A percentile compares a stretch with the other conserved stretches of the same genome.
phyloP scores from a whole-genome alignment of 2,329 filamentous ascomycete genomes.

The Fusarium circinatum region DNA sequence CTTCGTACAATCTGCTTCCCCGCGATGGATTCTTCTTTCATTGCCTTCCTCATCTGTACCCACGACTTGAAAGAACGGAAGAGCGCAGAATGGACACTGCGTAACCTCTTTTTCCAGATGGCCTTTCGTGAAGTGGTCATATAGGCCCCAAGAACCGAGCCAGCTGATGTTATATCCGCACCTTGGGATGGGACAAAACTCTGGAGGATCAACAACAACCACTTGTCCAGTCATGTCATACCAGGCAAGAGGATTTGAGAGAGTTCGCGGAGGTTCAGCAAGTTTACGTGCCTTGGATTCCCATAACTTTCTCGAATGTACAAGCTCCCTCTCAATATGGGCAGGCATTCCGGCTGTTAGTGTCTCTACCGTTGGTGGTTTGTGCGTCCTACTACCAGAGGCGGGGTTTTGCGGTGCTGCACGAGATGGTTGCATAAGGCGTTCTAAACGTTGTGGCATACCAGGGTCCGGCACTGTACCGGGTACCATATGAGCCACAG shows the following conservation, averaged over 20 bases:
- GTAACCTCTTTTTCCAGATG: neutral
- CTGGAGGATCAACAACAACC: slow-evolving; percentile 5
- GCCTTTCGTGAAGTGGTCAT: slow-evolving; percentile 14
- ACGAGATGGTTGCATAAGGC: neutral
- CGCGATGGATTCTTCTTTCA: neutral
- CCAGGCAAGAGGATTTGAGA: slow-evolving; percentile 26
- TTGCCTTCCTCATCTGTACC: neutral
- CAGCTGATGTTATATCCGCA: neutral
- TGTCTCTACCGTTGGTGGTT: neutral
- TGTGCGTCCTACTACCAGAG: neutral
- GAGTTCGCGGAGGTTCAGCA: slow-evolving; percentile 14
- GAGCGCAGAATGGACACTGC: slow-evolving; percentile 30
- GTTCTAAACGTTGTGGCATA: neutral
- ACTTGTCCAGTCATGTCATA: slow-evolving; percentile 14
- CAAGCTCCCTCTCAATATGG: neutral
- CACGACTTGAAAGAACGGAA: neutral
- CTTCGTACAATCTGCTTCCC: slow-evolving; percentile 12
- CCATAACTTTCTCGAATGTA: neutral
- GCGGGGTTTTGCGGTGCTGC: neutral
- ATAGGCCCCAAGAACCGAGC: slow-evolving; percentile 14
- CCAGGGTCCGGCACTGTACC: neutral
- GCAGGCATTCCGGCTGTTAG: neutral
- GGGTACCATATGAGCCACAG: neutral
- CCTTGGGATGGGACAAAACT: slow-evolving; percentile 1
- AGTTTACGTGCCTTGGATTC: neutral